Evolutionary conservation across 495 filamentous ascomycete genomes (phyloP).

Genomic region (Xylaria intraflava): DNA sequence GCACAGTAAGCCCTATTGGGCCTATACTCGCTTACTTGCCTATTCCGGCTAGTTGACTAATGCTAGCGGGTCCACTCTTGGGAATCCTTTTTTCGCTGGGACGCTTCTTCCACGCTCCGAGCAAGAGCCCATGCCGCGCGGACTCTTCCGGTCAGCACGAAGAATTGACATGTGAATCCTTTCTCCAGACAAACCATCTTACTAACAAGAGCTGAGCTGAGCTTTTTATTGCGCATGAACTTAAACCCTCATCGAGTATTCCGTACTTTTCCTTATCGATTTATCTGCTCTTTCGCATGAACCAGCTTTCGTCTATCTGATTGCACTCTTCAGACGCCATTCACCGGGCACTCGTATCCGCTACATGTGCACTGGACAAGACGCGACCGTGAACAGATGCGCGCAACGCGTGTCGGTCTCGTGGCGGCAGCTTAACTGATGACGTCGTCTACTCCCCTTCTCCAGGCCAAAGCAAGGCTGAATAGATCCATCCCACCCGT

Average conservation of each 20-base stretch:
- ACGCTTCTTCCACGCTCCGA: too few relatives aligned
- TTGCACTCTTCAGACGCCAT: neutral
- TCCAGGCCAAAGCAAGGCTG: constrained; percentile 20
- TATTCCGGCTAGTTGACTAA: too few relatives aligned
- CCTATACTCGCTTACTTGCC: too few relatives aligned
- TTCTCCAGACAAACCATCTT: too few relatives aligned
- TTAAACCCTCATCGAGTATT: neutral
- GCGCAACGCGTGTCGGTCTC: neutral
- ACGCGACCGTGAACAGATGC: constrained; percentile 5
- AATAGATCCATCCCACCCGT: constrained; percentile 34
- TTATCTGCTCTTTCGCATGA: neutral
- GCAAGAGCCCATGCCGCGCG: too few relatives aligned
- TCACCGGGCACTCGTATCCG: neutral
- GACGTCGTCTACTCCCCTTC: constrained; percentile 14
- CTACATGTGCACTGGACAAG: neutral
- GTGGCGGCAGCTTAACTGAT: constrained; percentile 9
- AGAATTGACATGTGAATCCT: neutral
- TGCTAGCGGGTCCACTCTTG: too few relatives aligned
- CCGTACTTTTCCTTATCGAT: too few relatives aligned
- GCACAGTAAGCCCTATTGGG: too few relatives aligned
- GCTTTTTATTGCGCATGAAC: too few relatives aligned
- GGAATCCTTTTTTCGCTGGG: too few relatives aligned
- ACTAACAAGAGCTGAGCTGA: too few relatives aligned
- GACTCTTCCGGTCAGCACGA: too few relatives aligned
- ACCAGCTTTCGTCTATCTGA: neutral